A percentile compares a stretch with the other conserved stretches of the same genome.
Conservation (phyloP, 805 yeast species). For the Kluyveromyces nonfermentans region DNA sequence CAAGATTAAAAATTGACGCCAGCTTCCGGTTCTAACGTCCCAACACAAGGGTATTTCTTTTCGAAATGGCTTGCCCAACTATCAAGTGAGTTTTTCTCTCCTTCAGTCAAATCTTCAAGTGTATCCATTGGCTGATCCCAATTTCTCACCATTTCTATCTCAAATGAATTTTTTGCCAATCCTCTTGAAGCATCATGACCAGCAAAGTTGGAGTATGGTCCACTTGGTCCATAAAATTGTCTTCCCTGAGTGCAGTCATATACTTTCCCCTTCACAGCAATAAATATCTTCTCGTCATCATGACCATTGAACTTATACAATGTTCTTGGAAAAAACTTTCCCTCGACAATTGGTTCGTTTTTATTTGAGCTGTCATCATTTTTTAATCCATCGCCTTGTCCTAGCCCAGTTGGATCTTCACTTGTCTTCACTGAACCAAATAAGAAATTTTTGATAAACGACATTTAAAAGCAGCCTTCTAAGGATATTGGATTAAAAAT, state of each 20-base stretch:
- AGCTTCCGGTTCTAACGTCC: slow-evolving; percentile 47
- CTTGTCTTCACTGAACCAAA: slow-evolving; percentile 27
- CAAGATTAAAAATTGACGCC: slow-evolving; percentile 16
- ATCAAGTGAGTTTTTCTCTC: slow-evolving; percentile 58
- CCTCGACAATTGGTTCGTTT: slow-evolving; percentile 34
- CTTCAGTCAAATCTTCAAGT: slow-evolving; percentile 47
- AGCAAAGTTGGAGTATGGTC: slow-evolving; percentile 90
- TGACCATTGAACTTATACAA: slow-evolving; percentile 72
- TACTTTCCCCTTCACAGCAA: slow-evolving; percentile 79
- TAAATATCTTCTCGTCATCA: slow-evolving; percentile 68
- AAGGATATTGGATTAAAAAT: background rate
- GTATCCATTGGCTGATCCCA: slow-evolving; percentile 73
- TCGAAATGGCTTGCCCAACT: slow-evolving; percentile 82
- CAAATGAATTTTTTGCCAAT: slow-evolving; percentile 81
- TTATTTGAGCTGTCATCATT: slow-evolving; percentile 5
- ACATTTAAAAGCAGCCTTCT: slow-evolving; percentile 15
- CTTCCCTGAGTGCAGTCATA: slow-evolving; percentile 76
- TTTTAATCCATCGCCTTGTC: slow-evolving; percentile 4
- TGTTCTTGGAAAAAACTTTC: slow-evolving; percentile 61
- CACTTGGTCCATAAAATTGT: slow-evolving; percentile 89
- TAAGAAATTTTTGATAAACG: slow-evolving; percentile 25
- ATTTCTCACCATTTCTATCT: slow-evolving; percentile 50
- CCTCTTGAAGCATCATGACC: slow-evolving; percentile 96
- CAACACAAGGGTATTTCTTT: slow-evolving; percentile 74
- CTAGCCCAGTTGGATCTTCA: slow-evolving; percentile 29